Percentiles rank a stretch among this genome's conserved stretches.
phyloP scores from a whole-genome alignment of 305 asterid species.

The Plantago lanceolata region DNA sequence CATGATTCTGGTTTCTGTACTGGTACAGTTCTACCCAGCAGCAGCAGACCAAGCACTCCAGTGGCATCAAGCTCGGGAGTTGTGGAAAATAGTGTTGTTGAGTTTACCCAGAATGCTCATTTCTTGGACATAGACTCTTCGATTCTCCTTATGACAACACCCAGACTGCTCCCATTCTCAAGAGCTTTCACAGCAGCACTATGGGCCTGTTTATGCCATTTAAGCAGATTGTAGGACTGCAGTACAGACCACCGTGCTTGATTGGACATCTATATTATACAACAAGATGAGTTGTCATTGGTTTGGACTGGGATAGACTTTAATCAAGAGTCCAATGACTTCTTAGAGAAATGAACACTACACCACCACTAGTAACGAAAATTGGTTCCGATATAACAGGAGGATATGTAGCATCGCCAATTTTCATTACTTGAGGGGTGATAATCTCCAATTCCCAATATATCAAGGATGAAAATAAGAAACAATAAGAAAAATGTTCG shows the following conservation, averaged over 20 bases:
- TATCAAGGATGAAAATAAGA: not conserved
- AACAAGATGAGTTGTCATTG: not conserved
- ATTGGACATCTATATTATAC: constrained; percentile 68
- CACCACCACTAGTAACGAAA: constrained; percentile 17
- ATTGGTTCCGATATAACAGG: constrained; percentile 12
- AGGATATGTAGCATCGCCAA: constrained; percentile 9
- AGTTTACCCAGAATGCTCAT: constrained; percentile 27
- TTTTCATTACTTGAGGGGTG: constrained; percentile 2
- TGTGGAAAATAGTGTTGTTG: not conserved
- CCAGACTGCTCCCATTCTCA: constrained; percentile 63
- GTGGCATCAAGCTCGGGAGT: too few relatives aligned
- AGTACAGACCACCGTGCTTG: constrained; percentile 97
- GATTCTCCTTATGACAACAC: constrained; percentile 59
- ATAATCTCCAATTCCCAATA: not conserved
- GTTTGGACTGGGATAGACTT: not conserved
- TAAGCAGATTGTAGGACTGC: constrained; percentile 84
- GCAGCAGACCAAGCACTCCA: too few relatives aligned
- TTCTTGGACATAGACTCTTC: constrained; percentile 62
- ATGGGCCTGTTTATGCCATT: constrained; percentile 79
- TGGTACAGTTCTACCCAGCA: too few relatives aligned
- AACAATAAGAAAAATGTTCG: constrained; percentile 14
- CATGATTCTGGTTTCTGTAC: not conserved
- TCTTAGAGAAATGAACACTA: constrained; percentile 3
- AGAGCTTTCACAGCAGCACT: constrained; percentile 74
- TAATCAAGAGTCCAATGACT: not conserved